Base-by-base conservation (phyloP, 1,139 yeast genomes). In the Meyerozyma smithsonii region DNA sequence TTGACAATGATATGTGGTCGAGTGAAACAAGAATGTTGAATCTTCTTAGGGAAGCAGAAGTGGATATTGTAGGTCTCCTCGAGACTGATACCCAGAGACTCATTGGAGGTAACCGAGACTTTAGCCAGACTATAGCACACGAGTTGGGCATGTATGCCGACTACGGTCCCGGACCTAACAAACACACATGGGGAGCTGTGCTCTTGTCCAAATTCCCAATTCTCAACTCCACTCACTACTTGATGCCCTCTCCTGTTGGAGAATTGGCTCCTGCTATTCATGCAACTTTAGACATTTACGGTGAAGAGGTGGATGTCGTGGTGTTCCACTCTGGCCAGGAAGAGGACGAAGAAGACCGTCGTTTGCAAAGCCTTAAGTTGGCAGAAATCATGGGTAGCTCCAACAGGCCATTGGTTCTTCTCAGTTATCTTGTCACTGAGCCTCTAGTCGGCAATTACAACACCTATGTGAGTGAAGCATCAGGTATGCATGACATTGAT, bases 291-390 rank as follows among this genome's bases (percentile, higher is more conserved):
- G 94, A 89, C 50, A 85, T 92, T 26, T 90, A 88, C 60, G 96
- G 96, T 14, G 84, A 82, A 55, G 56, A 72, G 24, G 87, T 92
- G 14, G 98, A 92, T 58, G 85, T 92, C 28, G 94, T 92, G 42
- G 98, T 92, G 18, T 92, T 92, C 84, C 98, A 92, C 62, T 82
- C 95, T 37, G 98, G 98, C 5, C 98, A 92, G 65, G 97, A 92
- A 61, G 98, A 92, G 68, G 98, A 92, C 58, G 88, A 72, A 3
- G 96, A 89, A 58, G 98, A 92, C 61, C 79, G 98, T 54, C 72
- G 95, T 51, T 66, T 89, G 49, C 98, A 92, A 64, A 80, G 94
- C 50, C 72, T 81, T 46, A 87, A 80, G 3, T 69, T 92, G 35
- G 78, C 85, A 36, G 81, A 81, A 36, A 72, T 92, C 36, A 88